Percentiles rank a stretch among this genome's conserved stretches.
phyloP scores from a whole-genome alignment of 2,329 filamentous ascomycete species.

The Alternaria arbusti region DNA sequence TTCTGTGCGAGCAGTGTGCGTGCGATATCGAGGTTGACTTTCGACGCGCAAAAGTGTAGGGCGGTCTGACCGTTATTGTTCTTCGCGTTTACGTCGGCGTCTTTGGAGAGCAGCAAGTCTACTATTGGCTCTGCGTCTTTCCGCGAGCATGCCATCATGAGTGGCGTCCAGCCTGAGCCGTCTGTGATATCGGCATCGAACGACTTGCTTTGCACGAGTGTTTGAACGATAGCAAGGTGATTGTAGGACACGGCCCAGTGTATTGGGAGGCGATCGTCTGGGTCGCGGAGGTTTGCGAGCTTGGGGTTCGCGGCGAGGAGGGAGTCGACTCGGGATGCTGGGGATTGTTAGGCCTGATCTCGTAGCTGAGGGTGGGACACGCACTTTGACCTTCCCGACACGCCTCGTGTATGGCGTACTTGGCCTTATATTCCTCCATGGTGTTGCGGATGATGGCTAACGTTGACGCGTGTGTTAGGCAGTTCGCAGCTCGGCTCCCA shows the following conservation, averaged over 20 bases:
- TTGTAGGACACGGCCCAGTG: slow-evolving; percentile 95
- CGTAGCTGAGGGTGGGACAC: slow-evolving; percentile 23
- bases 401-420: slow-evolving; percentile 86
- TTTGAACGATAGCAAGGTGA: slow-evolving; percentile 72
- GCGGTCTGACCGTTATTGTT: slow-evolving; percentile 79
- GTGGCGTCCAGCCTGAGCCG: slow-evolving; percentile 78
- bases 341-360: slow-evolving; percentile 66
- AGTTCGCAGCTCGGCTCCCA: background rate
- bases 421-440: slow-evolving; percentile 54
- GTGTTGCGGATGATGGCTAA: background rate
- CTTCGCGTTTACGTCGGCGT: slow-evolving; percentile 75
- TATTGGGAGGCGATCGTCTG: slow-evolving; percentile 86
- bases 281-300: slow-evolving; percentile 74
- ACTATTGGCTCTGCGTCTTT: slow-evolving; percentile 74
- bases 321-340: slow-evolving; percentile 75
- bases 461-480: background rate
- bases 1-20: slow-evolving; percentile 76
- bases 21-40: slow-evolving; percentile 83
- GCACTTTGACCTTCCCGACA: slow-evolving; percentile 83
- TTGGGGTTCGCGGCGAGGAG: slow-evolving; percentile 79
- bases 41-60: slow-evolving; percentile 90
- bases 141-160: slow-evolving; percentile 82
- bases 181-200: slow-evolving; percentile 89
- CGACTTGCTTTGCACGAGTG: slow-evolving; percentile 71
- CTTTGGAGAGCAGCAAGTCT: slow-evolving; percentile 70